A percentile compares a stretch with the other conserved stretches of the same genome.
These are phyloP conservation scores for Leishmania mexicana DNA, from an alignment of 208 protist genomes.

Conservation along the genomic window DNA sequence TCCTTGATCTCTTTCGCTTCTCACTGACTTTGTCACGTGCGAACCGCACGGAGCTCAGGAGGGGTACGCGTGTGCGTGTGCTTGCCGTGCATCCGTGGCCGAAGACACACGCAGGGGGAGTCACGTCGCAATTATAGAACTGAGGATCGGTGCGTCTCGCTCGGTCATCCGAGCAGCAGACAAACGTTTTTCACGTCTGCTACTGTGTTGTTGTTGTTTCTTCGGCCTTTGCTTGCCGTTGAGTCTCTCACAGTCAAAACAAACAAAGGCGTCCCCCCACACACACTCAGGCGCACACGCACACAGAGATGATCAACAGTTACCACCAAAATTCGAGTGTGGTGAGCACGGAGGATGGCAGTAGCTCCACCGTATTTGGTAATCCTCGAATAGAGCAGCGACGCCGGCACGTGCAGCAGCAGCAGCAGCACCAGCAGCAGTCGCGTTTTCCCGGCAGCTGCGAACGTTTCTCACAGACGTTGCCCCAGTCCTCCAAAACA, in stretches of 20 bases:
- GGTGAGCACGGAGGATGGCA: conserved; percentile 33
- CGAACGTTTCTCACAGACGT: background rate
- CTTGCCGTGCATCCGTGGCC: too few relatives aligned
- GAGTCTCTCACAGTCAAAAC: background rate
- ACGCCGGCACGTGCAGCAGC: background rate
- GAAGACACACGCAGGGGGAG: background rate
- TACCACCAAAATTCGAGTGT: conserved; percentile 25
- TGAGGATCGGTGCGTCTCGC: background rate
- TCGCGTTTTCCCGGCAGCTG: background rate
- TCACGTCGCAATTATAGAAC: too few relatives aligned
- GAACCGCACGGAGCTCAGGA: background rate
- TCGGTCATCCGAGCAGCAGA: too few relatives aligned
- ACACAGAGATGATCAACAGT: conserved; percentile 29
- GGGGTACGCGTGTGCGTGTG: background rate
- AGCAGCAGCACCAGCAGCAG: background rate
- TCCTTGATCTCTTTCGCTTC: background rate
- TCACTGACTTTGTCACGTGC: background rate
- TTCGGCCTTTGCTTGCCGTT: background rate
- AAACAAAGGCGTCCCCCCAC: background rate
- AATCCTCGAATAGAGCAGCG: conserved; percentile 3
- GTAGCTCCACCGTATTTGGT: conserved; percentile 20
- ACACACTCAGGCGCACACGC: background rate
- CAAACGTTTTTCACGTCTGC: background rate
- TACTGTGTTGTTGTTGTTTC: background rate
- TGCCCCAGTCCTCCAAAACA: background rate